These are phyloP conservation scores for Aspergillus leporis DNA, from an alignment of 495 filamentous ascomycete genomes.

Conservation along the genomic window DNA sequence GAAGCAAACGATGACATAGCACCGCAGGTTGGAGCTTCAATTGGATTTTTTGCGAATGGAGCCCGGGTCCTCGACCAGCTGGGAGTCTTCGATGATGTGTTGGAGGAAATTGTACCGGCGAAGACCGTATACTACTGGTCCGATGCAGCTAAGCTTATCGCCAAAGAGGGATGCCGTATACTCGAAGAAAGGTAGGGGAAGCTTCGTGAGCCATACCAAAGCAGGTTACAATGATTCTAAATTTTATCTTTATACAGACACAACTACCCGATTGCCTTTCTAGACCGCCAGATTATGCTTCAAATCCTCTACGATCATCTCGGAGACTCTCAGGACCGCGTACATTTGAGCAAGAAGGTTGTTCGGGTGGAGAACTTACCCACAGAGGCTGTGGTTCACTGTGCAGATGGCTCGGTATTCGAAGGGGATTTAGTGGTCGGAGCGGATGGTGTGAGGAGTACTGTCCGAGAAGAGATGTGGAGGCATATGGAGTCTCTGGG, in stretches of 20 bases:
- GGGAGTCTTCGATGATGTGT: conserved; percentile 32
- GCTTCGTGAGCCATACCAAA: background rate
- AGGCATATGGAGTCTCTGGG: conserved; percentile 16
- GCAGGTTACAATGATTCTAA: background rate
- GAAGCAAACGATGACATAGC: conserved; percentile 40
- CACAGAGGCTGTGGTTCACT: background rate
- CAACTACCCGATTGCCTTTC: conserved; percentile 22
- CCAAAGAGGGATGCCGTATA: background rate
- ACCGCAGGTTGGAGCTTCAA: conserved; percentile 42
- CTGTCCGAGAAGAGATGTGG: conserved; percentile 28
- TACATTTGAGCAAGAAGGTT: conserved; percentile 19
- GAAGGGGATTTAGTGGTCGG: conserved; percentile 2
- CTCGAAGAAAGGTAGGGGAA: background rate
- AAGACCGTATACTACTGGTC: background rate
- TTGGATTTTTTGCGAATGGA: conserved; percentile 36
- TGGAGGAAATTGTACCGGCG: background rate
- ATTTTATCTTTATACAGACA: conserved; percentile 26
- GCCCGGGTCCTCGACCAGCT: conserved; percentile 52
- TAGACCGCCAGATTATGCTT: conserved; percentile 34
- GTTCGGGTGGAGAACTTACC: conserved; percentile 7
- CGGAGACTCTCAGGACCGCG: conserved; percentile 2
- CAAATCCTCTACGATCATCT: conserved; percentile 18
- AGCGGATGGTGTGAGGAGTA: conserved; percentile 10
- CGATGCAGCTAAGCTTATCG: background rate
- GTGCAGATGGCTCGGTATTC: background rate